Evolutionary conservation across 2,329 filamentous ascomycete species (phyloP), one percentile per base, ranked within the genome.

Genomic region (Trichoderma oligosporum): DNA sequence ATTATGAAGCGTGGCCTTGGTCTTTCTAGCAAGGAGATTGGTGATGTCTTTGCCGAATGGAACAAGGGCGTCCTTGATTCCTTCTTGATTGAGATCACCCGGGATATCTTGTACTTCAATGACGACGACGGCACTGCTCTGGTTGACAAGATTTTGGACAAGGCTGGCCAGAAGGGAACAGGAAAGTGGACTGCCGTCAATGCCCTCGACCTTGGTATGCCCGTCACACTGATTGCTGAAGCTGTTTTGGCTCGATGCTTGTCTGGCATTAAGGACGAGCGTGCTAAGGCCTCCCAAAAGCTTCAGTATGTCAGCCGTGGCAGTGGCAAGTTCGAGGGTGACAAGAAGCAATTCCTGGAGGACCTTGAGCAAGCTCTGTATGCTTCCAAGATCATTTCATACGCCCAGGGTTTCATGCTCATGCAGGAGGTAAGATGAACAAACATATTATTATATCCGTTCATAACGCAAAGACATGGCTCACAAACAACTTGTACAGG

Each of bases 121-220:
- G 94, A 99, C 69, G 92, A 96, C 51, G 93, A 97, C 69, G 91
- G 89, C 70, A 86, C 82, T 61, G 81, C 94, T 47, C 87, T 99
- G 60, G 88, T 99, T 61, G 94, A 99, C 85, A 99, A 97, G 87
- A 97, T 99, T 68, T 84, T 97, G 64, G 94, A 99, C 82, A 88
- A 93, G 79, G 94, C 94, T 70, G 94, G 94, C 68, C 94, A 99
- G 83, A 99, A 99, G 83, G 94, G 94, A 79, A 97, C 94, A 67
- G 94, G 94, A 79, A 97, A 99, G 84, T 99, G 94, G 94, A 99
- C 94, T 66, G 93, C 94, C 71, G 95, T 99, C 80, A 99, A 99
- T 79, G 92, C 94, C 65, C 87, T 99, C 61, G 94, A 99, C 76
- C 88, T 99, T 62, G 94, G 94, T 71, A 96, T 96, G 91, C 94